Base-by-base conservation (phyloP, 75 land plant genomes). In the Pinus taeda region DNA sequence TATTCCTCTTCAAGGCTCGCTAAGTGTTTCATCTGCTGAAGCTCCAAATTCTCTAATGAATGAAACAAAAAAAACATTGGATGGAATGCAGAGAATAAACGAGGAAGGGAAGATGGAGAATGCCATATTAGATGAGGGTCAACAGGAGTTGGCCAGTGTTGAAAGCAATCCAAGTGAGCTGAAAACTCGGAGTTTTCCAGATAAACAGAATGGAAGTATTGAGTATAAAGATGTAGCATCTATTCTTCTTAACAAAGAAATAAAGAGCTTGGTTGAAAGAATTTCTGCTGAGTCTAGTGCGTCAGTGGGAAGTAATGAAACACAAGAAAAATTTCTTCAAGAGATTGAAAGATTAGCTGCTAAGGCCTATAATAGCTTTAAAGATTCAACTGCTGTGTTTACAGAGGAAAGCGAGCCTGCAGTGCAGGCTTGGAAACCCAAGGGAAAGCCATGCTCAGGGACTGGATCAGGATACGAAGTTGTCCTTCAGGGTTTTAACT, bases 401-500 rank as follows among this genome's bases (percentile, higher is more conserved):
- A 22, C 37, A 0, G 91, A 82, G 71, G 86, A 77, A 63, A 33
- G 76, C 71, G 70, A 75, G 24, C 8, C 57, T 37, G 83, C 78
- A 15, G 39, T 71, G 61, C 83, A 82, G 69, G 42, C 6, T 24
- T n/a, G 63, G 53, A 73, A 75, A 71, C 83, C 88, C 6, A n/a
- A 82, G 58, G 79, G 75, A 33, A 75, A 79, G 71, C 67, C 86
- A 64, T 75, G 71, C 74, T 78, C 89, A 2, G 93, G 93, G 22
- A 91, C 91, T 21, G 93, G 93, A 21, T 74, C 87, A 26, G 93
- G 93, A 9, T 81, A 80, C 75, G 93, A 91, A 73, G 81, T 91
- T 37, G 74, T 91, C 57, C 85, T 91, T 77, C 95, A 94, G 86
- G 95, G 95, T 15, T 94, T 94, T 75, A 94, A 94, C 74, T 94